Evolutionary conservation across 2,329 filamentous ascomycete genomes (phyloP).

Genomic region (Fusarium paranaense): DNA sequence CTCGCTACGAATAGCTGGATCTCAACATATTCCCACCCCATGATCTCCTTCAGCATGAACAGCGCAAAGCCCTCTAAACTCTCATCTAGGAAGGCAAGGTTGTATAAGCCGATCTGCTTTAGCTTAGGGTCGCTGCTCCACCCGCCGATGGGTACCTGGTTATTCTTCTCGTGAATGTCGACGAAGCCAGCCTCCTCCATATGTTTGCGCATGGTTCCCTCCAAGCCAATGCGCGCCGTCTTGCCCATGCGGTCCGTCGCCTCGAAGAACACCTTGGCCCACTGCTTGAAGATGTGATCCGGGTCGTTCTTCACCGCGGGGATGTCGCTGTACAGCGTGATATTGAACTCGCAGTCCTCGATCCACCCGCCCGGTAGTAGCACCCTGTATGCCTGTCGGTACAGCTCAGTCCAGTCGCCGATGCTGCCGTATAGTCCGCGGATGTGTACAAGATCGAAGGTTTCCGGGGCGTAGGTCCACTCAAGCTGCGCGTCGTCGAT

Average conservation of each 20-base stretch:
- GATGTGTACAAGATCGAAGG: constrained; percentile 70
- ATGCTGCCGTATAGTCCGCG: constrained; percentile 67
- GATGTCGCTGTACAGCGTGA: constrained; percentile 21
- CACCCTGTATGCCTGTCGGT: constrained; percentile 62
- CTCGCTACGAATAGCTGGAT: constrained; percentile 34
- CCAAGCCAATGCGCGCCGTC: constrained; percentile 40
- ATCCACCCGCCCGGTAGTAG: constrained; percentile 54
- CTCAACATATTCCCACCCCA: constrained; percentile 40
- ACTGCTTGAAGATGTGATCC: constrained; percentile 41
- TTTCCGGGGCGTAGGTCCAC: constrained; percentile 59
- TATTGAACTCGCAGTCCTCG: constrained; percentile 41
- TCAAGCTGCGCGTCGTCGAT: constrained; percentile 49
- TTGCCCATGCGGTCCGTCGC: constrained; percentile 42
- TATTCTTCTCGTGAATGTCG: constrained; percentile 45
- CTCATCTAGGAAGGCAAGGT: constrained; percentile 42
- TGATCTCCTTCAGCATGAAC: constrained; percentile 41
- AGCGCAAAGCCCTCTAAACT: constrained; percentile 45
- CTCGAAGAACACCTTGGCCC: constrained; percentile 43
- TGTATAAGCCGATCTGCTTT: constrained; percentile 55
- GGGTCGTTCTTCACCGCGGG: constrained; percentile 16
- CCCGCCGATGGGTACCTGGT: constrained; percentile 54
- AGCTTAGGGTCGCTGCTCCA: constrained; percentile 57
- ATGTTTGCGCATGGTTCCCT: constrained; percentile 32
- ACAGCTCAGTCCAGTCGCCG: constrained; percentile 65
- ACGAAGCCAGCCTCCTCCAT: constrained; percentile 49